Percentiles rank a stretch among this genome's conserved stretches.
These are phyloP conservation scores for Rhodotorula sp. DNA, from an alignment of 1,284 basidiomycete species.

Conservation along the genomic window DNA sequence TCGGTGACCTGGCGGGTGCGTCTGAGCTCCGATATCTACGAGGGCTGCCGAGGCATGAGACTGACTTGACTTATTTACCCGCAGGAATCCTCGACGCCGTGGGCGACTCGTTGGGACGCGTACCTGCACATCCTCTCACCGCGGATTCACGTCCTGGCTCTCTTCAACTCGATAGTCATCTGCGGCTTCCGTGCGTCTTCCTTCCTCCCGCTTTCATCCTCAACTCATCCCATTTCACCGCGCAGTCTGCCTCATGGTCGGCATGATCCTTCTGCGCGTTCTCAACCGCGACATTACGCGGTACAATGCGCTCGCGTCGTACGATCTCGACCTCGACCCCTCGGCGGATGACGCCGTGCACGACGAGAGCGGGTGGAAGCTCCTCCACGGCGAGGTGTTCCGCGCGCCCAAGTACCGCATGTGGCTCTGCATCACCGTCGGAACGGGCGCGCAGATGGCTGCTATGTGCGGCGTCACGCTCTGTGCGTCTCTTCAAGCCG, in stretches of 20 bases:
- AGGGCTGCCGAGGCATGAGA: not conserved
- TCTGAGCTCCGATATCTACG: too few species aligned
- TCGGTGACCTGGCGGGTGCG: conserved; percentile 80
- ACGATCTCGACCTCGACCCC: conserved; percentile 33
- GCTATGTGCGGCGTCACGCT: conserved; percentile 89
- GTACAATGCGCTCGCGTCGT: conserved; percentile 71
- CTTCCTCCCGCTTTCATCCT: not conserved
- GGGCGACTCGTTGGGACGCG: conserved; percentile 95
- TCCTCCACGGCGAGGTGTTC: conserved; percentile 95
- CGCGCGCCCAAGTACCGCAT: conserved; percentile 77
- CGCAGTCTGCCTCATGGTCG: conserved; percentile 64
- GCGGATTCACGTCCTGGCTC: conserved; percentile 72
- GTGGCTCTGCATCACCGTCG: conserved; percentile 79
- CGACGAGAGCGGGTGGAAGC: conserved; percentile 99
- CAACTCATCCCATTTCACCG: not conserved
- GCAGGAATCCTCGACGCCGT: conserved; percentile 44
- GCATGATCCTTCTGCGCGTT: conserved; percentile 82
- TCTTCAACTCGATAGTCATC: conserved; percentile 90
- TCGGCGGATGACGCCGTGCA: conserved; percentile 50
- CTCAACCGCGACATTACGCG: conserved; percentile 89
- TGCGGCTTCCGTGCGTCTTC: conserved; percentile 74
- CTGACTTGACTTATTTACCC: not conserved
- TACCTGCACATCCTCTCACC: conserved; percentile 69
- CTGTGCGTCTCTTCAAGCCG: conserved; percentile 54
- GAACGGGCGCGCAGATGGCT: conserved; percentile 86